These are phyloP conservation scores for Papiliotrema laurentii DNA, from an alignment of 1,284 basidiomycete species.

Conservation along the genomic window DNA sequence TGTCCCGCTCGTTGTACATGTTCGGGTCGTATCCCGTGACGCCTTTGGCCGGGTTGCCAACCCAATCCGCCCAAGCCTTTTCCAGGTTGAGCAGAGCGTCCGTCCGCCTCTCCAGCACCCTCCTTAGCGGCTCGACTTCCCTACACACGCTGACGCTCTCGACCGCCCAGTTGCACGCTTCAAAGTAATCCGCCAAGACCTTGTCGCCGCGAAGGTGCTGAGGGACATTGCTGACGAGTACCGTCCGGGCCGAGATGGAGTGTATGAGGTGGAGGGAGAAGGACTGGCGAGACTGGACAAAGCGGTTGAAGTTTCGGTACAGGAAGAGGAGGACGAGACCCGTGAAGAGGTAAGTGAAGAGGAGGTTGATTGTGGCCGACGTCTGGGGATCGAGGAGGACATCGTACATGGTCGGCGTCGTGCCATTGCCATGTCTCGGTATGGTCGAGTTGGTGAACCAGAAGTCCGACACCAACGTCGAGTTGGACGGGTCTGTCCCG, in stretches of 20 bases:
- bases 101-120: slow-evolving; percentile 71
- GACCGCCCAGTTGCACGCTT: slow-evolving; percentile 55
- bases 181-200: slow-evolving; percentile 87
- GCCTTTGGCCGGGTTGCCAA: slow-evolving; percentile 78
- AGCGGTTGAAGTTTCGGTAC: slow-evolving; percentile 81
- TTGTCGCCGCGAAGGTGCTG: slow-evolving; percentile 75
- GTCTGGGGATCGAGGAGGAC: slow-evolving; percentile 79
- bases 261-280: slow-evolving; percentile 91
- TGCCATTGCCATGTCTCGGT: slow-evolving; percentile 44
- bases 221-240: slow-evolving; percentile 80
- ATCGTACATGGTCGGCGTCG: slow-evolving; percentile 51
- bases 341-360: slow-evolving; percentile 92
- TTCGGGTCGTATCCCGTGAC: slow-evolving; percentile 34
- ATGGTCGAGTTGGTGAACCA: slow-evolving; percentile 42
- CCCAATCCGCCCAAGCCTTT: slow-evolving; percentile 77
- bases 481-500: slow-evolving; percentile 6
- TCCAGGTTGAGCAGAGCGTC: slow-evolving; percentile 73
- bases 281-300: slow-evolving; percentile 85
- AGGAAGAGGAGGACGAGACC: slow-evolving; percentile 77
- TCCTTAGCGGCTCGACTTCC: slow-evolving; percentile 70
- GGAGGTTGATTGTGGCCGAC: slow-evolving; percentile 77
- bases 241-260: slow-evolving; percentile 87
- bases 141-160: slow-evolving; percentile 75
- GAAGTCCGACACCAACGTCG: background rate
- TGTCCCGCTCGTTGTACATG: slow-evolving; percentile 20